These are phyloP conservation scores for Sporothrix variecibatus DNA, from an alignment of 2,329 filamentous ascomycete species.

Conservation along the genomic window DNA sequence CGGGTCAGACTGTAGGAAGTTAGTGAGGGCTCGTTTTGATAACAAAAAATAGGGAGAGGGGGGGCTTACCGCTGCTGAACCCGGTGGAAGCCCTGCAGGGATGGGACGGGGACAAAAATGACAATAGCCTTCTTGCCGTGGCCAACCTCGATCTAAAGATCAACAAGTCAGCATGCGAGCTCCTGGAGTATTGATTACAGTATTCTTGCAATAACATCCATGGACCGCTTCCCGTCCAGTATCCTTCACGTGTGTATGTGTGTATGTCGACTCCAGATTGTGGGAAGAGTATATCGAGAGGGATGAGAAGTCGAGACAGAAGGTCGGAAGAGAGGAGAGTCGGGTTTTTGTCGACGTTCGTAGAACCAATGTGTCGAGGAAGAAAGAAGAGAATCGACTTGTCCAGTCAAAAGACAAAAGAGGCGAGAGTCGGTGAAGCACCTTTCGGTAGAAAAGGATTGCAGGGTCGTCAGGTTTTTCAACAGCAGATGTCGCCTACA, in stretches of 20 bases:
- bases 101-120: constrained; percentile 99
- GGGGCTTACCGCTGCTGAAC: constrained; percentile 93
- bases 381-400: neutral
- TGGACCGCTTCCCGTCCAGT: constrained; percentile 77
- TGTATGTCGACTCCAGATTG: constrained; percentile 8
- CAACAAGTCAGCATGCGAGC: constrained; percentile 74
- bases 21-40: neutral
- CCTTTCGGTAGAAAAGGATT: neutral
- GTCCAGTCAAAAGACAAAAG: neutral
- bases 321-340: neutral
- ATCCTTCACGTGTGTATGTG: constrained; percentile 43
- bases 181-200: constrained; percentile 55
- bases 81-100: constrained; percentile 97
- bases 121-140: constrained; percentile 99
- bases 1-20: constrained; percentile 79
- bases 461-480: neutral
- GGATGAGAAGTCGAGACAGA: neutral
- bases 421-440: neutral
- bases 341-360: neutral
- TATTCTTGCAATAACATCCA: constrained; percentile 48
- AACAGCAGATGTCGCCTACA: neutral
- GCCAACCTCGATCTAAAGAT: constrained; percentile 97
- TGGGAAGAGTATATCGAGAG: neutral
- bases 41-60: accelerated
- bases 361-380: constrained; percentile 2